A percentile compares a stretch with the other conserved stretches of the same genome.
phyloP scores from a whole-genome alignment of 768 basidiomycete species.

The Xerocomellus chrysenteron region DNA sequence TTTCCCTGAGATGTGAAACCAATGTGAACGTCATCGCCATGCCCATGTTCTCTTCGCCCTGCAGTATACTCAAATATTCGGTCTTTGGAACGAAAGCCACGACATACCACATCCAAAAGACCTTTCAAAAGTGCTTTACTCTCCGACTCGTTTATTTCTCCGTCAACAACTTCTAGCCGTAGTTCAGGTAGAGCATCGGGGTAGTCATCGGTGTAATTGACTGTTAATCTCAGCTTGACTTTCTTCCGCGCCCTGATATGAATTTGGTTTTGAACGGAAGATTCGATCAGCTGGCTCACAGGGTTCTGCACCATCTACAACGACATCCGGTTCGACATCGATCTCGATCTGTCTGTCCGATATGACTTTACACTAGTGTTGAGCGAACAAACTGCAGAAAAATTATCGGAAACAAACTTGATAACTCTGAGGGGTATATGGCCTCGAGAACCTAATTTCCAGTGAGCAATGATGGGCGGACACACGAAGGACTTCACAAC shows the following conservation, averaged over 20 bases:
- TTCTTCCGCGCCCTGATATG: constrained; percentile 25
- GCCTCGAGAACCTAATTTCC: constrained; percentile 79
- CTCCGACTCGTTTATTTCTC: constrained; percentile 61
- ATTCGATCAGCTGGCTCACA: constrained; percentile 38
- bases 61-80: neutral
- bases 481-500: constrained; percentile 39
- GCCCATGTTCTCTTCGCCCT: constrained; percentile 85
- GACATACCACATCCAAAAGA: constrained; percentile 55
- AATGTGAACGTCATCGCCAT: constrained; percentile 99
- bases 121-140: constrained; percentile 52
- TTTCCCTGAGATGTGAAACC: constrained; percentile 80
- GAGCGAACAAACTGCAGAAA: constrained; percentile 39
- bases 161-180: constrained; percentile 60
- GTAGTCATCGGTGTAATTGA: constrained; percentile 80
- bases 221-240: constrained; percentile 75
- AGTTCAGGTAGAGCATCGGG: constrained; percentile 82
- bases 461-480: constrained; percentile 8
- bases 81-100: constrained; percentile 4
- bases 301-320: constrained; percentile 56
- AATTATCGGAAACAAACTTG: constrained; percentile 64
- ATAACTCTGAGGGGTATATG: constrained; percentile 92
- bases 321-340: constrained; percentile 84
- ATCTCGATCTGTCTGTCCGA: constrained; percentile 82
- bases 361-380: constrained; percentile 65
- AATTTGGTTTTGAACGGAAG: constrained; percentile 7